Base-by-base conservation (phyloP, 2,329 filamentous ascomycete species). In the Septoria linicola region DNA sequence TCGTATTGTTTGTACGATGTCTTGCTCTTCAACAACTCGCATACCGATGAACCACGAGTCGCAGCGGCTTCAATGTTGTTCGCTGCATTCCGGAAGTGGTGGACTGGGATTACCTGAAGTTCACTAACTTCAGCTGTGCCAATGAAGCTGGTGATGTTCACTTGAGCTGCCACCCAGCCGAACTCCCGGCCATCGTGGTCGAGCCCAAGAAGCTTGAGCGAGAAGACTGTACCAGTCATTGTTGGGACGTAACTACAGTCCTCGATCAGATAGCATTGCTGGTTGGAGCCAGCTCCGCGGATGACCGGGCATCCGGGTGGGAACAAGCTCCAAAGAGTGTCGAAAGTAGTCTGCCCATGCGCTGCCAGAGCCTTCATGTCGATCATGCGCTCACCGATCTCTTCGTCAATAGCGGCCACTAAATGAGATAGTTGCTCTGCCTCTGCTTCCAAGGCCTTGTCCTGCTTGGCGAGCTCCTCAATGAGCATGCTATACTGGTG, bases 311-410 rank as follows among this genome's bases (percentile, higher is more conserved):
- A 45, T 11, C 53, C 49, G 2, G 41, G 41, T 6, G 55, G 52
- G 20, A 50, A 55, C 16, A 58, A 13, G 16, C 52, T 58, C 55
- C 55, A 58, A 19, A 55, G 41, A 4, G 49, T 21, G 14, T 35
- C 30, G 53, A 55, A 58, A 11, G 49, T 53, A 25, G 51, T 58
- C 11, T 44, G 51, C 20, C 54, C 54, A n/a, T 46, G 45, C 20
- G 10, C 19, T 11, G 51, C 39, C 3, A 55, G 41, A 7, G 34
- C 7, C 34, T 36, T 36, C 6, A 14, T 16, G 14, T 8, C 34
- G 13, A 7, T 30, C 27, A 30, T 30, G 27, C 7, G 7, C 13
- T 30, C 27, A 13, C 27, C 27, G 27, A 30, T 13, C 13, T 30
- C 27, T 30, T 30, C 27, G n/a, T n/a, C n/a, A n/a, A n/a, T n/a